These are phyloP conservation scores for Penicillium sp. DNA, from an alignment of 2,329 filamentous ascomycete species.

Conservation along the genomic window DNA sequence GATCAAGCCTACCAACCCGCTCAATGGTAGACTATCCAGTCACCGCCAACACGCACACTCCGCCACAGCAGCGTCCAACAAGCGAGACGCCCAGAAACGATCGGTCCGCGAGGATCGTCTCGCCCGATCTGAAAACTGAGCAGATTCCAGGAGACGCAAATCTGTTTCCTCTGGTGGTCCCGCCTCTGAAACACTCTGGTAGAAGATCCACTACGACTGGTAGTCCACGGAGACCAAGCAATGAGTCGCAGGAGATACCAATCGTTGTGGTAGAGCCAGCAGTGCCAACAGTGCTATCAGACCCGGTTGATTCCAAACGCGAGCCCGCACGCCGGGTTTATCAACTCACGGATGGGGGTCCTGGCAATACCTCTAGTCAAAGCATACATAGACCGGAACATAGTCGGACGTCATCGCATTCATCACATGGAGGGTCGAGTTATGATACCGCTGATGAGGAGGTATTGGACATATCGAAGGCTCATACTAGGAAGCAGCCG, in stretches of 20 bases:
- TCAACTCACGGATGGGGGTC: neutral
- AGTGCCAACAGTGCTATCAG: neutral
- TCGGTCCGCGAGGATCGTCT: neutral
- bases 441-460: constrained; percentile 40
- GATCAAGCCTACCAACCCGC: neutral
- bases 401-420: constrained; percentile 19
- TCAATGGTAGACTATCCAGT: neutral
- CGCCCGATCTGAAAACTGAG: neutral
- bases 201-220: constrained; percentile 4
- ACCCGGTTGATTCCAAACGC: neutral
- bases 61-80: neutral
- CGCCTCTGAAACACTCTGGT: constrained; percentile 16
- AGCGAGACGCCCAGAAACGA: neutral
- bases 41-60: neutral
- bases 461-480: constrained; percentile 18
- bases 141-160: constrained; percentile 1
- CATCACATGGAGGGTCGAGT: constrained; percentile 31
- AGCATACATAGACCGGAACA: constrained; percentile 1
- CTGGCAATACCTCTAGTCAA: neutral
- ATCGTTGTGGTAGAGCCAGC: neutral
- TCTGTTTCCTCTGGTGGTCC: neutral
- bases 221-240: neutral
- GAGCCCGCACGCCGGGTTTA: neutral
- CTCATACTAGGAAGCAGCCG: neutral
- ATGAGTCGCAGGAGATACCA: neutral